These are phyloP conservation scores for Purpureocillium takamizusanense DNA, from an alignment of 2,329 filamentous ascomycete genomes.

Conservation along the genomic window DNA sequence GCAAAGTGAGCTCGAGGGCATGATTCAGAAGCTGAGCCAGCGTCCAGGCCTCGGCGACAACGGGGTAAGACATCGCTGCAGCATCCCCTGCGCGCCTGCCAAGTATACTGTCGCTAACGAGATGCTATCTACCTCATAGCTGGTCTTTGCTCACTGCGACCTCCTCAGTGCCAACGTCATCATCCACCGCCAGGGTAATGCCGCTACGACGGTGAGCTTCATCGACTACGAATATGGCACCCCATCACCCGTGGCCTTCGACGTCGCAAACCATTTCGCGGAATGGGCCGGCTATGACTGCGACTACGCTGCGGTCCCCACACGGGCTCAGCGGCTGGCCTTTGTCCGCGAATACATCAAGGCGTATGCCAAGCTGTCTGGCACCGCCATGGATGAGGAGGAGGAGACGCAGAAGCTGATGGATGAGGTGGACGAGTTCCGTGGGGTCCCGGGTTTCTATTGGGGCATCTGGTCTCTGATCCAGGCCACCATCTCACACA, in stretches of 20 bases:
- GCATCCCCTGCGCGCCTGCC: neutral
- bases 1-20: constrained; percentile 63
- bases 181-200: constrained; percentile 42
- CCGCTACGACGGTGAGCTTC: constrained; percentile 50
- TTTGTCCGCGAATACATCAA: constrained; percentile 80
- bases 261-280: constrained; percentile 95
- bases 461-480: constrained; percentile 96
- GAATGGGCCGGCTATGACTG: constrained; percentile 98
- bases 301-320: constrained; percentile 77
- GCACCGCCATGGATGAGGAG: constrained; percentile 38
- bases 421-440: constrained; percentile 75
- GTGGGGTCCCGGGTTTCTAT: constrained; percentile 81
- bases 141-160: constrained; percentile 93
- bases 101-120: constrained; percentile 6
- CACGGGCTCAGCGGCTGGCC: constrained; percentile 61
- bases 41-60: constrained; percentile 67
- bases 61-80: constrained; percentile 48
- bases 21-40: constrained; percentile 64
- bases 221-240: constrained; percentile 99
- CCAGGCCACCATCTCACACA: constrained; percentile 86
- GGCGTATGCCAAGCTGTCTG: constrained; percentile 54
- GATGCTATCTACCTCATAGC: constrained; percentile 31
- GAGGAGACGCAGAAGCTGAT: constrained; percentile 61
- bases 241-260: constrained; percentile 88
- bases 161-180: constrained; percentile 96